Conservation (phyloP, 2,329 filamentous ascomycete species). For the Alternaria sp. region DNA sequence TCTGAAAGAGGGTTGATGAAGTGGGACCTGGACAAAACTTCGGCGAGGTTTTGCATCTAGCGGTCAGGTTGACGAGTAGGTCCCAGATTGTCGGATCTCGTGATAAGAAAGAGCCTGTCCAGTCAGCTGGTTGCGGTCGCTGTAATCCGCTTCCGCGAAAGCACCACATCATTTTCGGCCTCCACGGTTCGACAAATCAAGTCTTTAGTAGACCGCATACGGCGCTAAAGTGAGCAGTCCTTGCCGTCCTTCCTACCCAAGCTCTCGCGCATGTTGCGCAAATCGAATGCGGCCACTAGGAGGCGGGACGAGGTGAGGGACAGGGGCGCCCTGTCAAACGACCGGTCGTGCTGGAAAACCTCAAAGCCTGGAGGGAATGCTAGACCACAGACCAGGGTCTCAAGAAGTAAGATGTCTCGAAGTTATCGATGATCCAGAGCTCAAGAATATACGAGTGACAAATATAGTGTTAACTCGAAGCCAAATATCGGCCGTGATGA, state of each 20-base stretch:
- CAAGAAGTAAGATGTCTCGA: not conserved
- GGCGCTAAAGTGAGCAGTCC: slow-evolving; percentile 11
- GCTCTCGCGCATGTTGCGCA: not conserved
- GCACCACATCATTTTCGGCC: slow-evolving; percentile 23
- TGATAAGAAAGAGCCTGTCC: slow-evolving; percentile 13
- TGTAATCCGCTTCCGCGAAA: slow-evolving; percentile 39
- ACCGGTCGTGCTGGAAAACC: not conserved
- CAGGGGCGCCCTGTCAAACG: slow-evolving; percentile 7
- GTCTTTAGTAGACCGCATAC: slow-evolving; percentile 17
- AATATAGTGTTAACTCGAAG: not conserved
- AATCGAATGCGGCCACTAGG: slow-evolving; percentile 20
- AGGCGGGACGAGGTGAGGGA: slow-evolving; percentile 5
- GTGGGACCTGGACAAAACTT: slow-evolving; percentile 19
- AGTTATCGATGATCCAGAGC: not conserved
- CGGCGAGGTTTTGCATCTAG: slow-evolving; percentile 19
- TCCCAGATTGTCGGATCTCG: slow-evolving; percentile 15
- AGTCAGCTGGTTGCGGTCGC: slow-evolving; percentile 26
- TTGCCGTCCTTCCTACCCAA: not conserved
- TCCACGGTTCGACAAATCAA: slow-evolving; percentile 23
- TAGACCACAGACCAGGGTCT: not conserved
- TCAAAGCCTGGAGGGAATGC: not conserved
- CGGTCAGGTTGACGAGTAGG: slow-evolving; percentile 6
- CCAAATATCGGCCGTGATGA: not conserved
- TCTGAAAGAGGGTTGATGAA: slow-evolving; percentile 14
- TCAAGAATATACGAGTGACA: not conserved